Evolutionary conservation across 1,284 basidiomycete genomes (phyloP).

Genomic region (Ustilago lituana): DNA sequence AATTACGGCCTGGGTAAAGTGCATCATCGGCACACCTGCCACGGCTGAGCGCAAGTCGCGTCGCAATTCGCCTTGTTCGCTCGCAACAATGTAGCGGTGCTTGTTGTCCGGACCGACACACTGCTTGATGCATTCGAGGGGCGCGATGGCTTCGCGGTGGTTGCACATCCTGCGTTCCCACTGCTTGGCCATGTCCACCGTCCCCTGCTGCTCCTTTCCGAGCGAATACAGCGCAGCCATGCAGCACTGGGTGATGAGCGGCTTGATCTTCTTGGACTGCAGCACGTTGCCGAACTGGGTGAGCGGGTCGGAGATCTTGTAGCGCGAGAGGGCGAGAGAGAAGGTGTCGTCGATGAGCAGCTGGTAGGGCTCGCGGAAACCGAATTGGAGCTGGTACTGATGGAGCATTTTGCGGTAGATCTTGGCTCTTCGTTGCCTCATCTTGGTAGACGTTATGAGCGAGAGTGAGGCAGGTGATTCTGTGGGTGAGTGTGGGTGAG

Average conservation of each 20-base stretch:
- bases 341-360: conserved; percentile 63
- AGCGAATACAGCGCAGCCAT: conserved; percentile 62
- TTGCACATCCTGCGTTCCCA: conserved; percentile 95
- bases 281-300: conserved; percentile 52
- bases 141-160: conserved; percentile 81
- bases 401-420: conserved; percentile 62
- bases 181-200: conserved; percentile 84
- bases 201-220: conserved; percentile 31
- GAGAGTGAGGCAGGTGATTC: no score
- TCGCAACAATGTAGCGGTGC: conserved; percentile 63
- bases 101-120: conserved; percentile 52
- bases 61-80: conserved; percentile 44
- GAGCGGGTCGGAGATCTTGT: conserved; percentile 49
- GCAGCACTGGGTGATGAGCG: conserved; percentile 65
- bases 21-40: conserved; percentile 58
- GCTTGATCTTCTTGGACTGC: conserved; percentile 57
- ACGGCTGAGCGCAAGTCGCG: conserved; percentile 38
- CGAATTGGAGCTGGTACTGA: conserved; percentile 61
- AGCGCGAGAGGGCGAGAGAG: conserved; percentile 50
- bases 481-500: no score
- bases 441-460: conserved; percentile 36
- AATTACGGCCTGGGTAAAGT: conserved; percentile 64
- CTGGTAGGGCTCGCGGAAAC: conserved; percentile 64
- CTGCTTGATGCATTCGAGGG: conserved; percentile 82
- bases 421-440: conserved; percentile 65